Conservation (phyloP, 2,329 filamentous ascomycete genomes). For the Seiridium unicorne region DNA sequence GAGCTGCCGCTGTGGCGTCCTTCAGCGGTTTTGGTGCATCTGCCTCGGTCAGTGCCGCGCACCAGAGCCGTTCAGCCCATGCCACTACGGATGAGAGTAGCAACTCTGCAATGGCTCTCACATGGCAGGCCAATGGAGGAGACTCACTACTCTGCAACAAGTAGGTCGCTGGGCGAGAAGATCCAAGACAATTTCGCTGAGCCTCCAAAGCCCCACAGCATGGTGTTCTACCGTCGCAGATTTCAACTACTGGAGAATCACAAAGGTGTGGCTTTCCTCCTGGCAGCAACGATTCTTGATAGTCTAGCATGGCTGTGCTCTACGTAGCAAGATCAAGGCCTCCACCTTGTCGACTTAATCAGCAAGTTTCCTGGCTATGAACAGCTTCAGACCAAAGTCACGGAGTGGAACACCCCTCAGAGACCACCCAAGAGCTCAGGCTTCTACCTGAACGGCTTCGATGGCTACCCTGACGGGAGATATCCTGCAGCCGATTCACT, state of each 20-base stretch:
- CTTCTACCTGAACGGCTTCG: not conserved
- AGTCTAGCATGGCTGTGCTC: not conserved
- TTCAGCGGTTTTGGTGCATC: not conserved
- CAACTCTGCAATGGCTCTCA: not conserved
- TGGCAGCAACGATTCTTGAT: not conserved
- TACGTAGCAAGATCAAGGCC: not conserved
- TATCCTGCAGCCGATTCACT: not conserved
- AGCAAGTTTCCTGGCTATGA: not conserved
- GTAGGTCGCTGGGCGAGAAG: not conserved
- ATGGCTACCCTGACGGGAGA: not conserved
- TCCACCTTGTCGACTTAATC: not conserved
- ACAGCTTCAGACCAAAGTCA: not conserved
- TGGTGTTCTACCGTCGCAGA: not conserved
- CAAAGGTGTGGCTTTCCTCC: not conserved
- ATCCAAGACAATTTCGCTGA: not conserved
- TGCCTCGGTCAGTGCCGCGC: not conserved
- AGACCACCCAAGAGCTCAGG: too few relatives aligned
- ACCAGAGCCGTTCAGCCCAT: not conserved
- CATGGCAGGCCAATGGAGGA: constrained; percentile 4
- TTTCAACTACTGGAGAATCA: not conserved
- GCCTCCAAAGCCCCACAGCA: not conserved
- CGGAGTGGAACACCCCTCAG: not conserved
- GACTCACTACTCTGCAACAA: not conserved
- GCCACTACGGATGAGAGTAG: not conserved
- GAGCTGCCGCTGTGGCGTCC: not conserved